Conservation (phyloP, 2,329 filamentous ascomycete species). For the Aureobasidium sp. region DNA sequence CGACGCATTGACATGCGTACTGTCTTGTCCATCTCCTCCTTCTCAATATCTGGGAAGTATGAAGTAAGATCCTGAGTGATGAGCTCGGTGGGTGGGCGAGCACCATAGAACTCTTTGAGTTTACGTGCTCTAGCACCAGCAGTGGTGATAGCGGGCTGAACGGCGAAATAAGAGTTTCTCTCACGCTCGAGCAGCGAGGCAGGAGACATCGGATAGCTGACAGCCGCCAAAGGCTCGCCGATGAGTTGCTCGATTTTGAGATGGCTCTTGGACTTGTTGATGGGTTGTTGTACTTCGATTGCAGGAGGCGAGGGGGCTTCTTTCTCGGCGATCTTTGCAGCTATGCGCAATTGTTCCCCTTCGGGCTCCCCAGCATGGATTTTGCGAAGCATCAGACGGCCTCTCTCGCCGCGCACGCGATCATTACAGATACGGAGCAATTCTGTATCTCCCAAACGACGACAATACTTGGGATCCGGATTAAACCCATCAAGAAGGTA, state of each 20-base stretch:
- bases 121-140: conserved; percentile 50
- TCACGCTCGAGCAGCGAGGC: conserved; percentile 73
- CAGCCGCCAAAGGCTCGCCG: conserved; percentile 86
- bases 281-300: conserved; percentile 67
- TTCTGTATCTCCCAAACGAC: conserved; percentile 86
- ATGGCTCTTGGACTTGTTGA: conserved; percentile 79
- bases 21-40: conserved; percentile 95
- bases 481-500: conserved; percentile 91
- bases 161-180: conserved; percentile 55
- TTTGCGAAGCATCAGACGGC: conserved; percentile 89
- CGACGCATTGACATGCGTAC: conserved; percentile 92
- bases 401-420: conserved; percentile 84
- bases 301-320: conserved; percentile 66
- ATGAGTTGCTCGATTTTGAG: conserved; percentile 90
- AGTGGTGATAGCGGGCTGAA: conserved; percentile 27
- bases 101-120: conserved; percentile 87
- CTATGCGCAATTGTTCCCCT: conserved; percentile 84
- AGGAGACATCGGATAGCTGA: conserved; percentile 89
- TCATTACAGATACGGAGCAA: conserved; percentile 93
- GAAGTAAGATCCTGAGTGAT: conserved; percentile 97
- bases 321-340: conserved; percentile 89
- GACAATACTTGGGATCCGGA: conserved; percentile 82
- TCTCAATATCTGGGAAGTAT: conserved; percentile 96
- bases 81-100: conserved; percentile 94
- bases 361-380: conserved; percentile 95